A percentile compares a stretch with the other conserved stretches of the same genome.
Evolutionary conservation across 2,329 filamentous ascomycete genomes (phyloP).

Genomic region (Colletotrichum noveboracense): DNA sequence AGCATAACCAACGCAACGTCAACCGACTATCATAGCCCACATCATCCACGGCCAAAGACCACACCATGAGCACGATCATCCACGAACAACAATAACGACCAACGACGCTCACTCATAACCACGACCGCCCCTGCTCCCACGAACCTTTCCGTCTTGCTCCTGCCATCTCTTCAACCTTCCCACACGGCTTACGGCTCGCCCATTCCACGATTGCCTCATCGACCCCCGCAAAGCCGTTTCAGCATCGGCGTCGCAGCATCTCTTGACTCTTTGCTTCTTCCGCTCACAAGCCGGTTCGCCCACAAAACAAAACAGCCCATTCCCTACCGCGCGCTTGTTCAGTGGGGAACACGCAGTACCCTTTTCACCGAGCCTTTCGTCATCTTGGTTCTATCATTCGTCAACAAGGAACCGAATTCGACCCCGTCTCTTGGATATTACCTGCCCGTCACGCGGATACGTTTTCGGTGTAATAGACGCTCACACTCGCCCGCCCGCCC

Average conservation of each 20-base stretch:
- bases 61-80: neutral
- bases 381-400: neutral
- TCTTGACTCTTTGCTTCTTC: neutral
- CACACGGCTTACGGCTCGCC: neutral
- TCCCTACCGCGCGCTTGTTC: constrained; percentile 22
- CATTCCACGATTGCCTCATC: neutral
- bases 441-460: neutral
- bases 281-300: neutral
- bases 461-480: neutral
- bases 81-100: neutral
- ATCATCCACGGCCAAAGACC: neutral
- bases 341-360: constrained; percentile 4
- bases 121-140: neutral
- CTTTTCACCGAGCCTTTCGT: neutral
- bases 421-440: neutral
- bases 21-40: neutral
- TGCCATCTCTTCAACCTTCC: neutral
- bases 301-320: neutral
- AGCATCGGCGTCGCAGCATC: neutral
- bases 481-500: neutral
- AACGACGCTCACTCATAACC: neutral
- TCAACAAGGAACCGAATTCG: neutral
- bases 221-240: constrained; percentile 1
- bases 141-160: neutral
- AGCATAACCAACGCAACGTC: constrained; percentile 7